These are phyloP conservation scores for Xylaria sp. DNA, from an alignment of 2,329 filamentous ascomycete genomes.

Conservation along the genomic window DNA sequence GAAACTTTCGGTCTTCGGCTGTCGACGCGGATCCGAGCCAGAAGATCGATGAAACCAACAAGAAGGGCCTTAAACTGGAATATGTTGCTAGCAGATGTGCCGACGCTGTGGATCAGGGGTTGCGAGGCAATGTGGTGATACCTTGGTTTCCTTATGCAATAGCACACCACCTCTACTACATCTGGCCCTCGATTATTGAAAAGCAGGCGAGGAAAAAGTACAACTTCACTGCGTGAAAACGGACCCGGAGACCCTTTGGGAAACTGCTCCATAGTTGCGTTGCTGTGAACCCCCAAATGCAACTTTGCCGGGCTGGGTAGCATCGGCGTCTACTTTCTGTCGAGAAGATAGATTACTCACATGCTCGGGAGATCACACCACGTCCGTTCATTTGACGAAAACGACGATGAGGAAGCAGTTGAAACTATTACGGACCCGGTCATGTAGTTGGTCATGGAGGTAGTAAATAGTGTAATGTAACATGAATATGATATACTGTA, in stretches of 20 bases:
- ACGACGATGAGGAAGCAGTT: not conserved
- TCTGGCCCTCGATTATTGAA: constrained; percentile 50
- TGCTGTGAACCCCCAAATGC: constrained; percentile 12
- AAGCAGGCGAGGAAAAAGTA: constrained; percentile 49
- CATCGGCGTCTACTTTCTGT: constrained; percentile 2
- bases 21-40: constrained; percentile 46
- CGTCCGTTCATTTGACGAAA: constrained; percentile 9
- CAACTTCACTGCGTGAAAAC: constrained; percentile 39
- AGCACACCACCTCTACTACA: constrained; percentile 48
- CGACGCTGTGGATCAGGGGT: constrained; percentile 45
- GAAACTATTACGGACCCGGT: constrained; percentile 1
- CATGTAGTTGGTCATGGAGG: not conserved
- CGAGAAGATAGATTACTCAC: not conserved
- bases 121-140: constrained; percentile 47
- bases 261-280: constrained; percentile 9
- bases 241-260: not conserved
- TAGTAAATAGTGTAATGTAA: not conserved
- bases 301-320: constrained; percentile 8
- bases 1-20: constrained; percentile 51
- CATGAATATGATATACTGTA: not conserved
- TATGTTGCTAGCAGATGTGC: constrained; percentile 49
- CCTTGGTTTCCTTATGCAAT: constrained; percentile 49
- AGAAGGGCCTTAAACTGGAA: constrained; percentile 48
- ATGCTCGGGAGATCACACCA: constrained; percentile 3
- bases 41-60: constrained; percentile 43